Conservation (phyloP, 768 basidiomycete genomes). For the Baorangia bicolor region DNA sequence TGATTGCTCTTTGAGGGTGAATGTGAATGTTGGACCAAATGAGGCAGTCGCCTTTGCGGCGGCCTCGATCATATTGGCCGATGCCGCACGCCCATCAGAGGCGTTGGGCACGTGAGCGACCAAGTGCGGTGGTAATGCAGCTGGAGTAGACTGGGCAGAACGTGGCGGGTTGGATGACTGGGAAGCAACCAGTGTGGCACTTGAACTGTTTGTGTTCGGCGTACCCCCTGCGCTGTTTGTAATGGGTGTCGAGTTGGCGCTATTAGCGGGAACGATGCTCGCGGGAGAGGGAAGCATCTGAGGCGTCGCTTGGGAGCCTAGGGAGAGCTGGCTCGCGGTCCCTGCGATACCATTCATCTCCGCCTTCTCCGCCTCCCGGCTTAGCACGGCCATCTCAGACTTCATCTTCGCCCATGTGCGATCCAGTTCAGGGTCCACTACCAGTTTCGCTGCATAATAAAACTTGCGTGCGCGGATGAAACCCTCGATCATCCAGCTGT, state of each 20-base stretch:
- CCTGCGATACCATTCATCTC: constrained; percentile 32
- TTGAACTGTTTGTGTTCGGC: constrained; percentile 40
- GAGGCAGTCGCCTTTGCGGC: constrained; percentile 32
- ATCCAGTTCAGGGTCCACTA: constrained; percentile 35
- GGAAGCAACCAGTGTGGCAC: constrained; percentile 23
- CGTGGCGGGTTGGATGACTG: constrained; percentile 29
- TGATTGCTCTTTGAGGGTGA: constrained; percentile 30
- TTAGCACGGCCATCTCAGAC: constrained; percentile 31
- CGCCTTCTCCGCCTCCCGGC: constrained; percentile 37
- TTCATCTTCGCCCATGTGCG: constrained; percentile 36
- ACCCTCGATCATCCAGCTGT: constrained; percentile 76
- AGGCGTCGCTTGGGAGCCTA: constrained; percentile 46
- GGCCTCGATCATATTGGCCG: constrained; percentile 29
- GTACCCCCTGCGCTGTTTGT: constrained; percentile 54
- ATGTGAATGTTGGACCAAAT: constrained; percentile 27
- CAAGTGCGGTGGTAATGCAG: constrained; percentile 42
- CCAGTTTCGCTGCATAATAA: constrained; percentile 37
- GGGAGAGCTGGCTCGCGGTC: constrained; percentile 25
- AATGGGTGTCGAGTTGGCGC: constrained; percentile 76
- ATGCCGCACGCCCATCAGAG: constrained; percentile 30
- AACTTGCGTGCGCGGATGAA: constrained; percentile 62
- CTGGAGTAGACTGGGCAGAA: constrained; percentile 29
- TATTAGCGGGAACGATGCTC: constrained; percentile 63
- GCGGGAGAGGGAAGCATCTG: constrained; percentile 81
- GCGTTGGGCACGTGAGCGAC: constrained; percentile 28